Evolutionary conservation across 169 alveolate species (phyloP).

Genomic region (Besnoitia besnoiti): DNA sequence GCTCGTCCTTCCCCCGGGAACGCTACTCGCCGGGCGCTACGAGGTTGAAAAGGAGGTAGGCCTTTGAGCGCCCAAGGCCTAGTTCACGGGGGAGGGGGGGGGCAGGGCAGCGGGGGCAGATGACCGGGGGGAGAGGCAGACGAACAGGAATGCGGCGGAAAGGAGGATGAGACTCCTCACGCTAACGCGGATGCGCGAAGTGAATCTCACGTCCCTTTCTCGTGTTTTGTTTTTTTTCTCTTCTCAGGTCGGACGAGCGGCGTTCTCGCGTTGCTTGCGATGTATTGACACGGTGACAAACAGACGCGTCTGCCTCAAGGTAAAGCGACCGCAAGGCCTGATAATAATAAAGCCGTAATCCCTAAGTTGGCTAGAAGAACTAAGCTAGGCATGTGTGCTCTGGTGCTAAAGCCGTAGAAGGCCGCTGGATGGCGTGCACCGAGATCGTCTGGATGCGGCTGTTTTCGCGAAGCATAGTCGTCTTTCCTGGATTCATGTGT

Average conservation of each 20-base stretch:
- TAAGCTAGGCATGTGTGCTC: no score
- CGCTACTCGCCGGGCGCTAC: constrained; percentile 91
- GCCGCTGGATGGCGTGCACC: no score
- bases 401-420: no score
- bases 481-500: no score
- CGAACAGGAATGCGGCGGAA: constrained; percentile 1
- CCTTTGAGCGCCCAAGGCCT: constrained; percentile 78
- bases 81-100: neutral
- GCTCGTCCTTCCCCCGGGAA: constrained; percentile 87
- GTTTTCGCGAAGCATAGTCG: no score
- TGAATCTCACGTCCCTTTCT: no score
- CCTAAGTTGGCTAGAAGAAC: no score
- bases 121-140: neutral
- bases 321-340: no score
- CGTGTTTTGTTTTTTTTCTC: neutral
- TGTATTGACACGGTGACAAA: constrained; percentile 50
- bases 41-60: constrained; percentile 86
- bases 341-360: no score
- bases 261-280: constrained; percentile 60
- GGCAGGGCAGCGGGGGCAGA: neutral
- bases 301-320: constrained; percentile 57
- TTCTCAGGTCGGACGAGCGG: constrained; percentile 59
- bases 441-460: no score
- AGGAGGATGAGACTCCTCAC: no score
- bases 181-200: no score